Evolutionary conservation across 352 stramenopile genomes (phyloP), one percentile per base, ranked within the genome.

Genomic region (Pythium aphanidermatum): DNA sequence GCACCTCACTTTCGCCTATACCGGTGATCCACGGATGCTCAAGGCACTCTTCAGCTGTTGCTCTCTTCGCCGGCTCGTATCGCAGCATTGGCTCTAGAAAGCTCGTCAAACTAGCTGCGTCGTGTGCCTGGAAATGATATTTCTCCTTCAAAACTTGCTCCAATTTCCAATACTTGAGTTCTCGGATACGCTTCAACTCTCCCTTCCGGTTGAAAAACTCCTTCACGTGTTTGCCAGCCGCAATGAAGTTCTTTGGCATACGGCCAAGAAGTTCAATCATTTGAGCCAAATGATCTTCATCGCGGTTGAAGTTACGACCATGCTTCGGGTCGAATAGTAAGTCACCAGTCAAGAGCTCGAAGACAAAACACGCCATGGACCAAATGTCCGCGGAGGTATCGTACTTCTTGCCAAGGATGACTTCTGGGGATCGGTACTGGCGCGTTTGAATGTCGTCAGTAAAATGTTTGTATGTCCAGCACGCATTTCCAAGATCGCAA

Each of bases 361-460:
- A 99, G 31, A 98, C 75, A 41, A 99, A 98, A 63, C 97, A 99
- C 31, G 92, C 96, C 65, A 99, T 88, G 76, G 79, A 89, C 97
- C 97, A 99, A 38, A 99, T 98, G 65, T 99, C 97, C 5, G 96
- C 96, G 23, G 95, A 98, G 14, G 96, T 98, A 69, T 98, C 91
- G 69, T 99, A 99, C 33, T 85, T 85, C 59, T 94, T 96, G 30
- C 95, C 91, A 51, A 98, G 67, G 17, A 98, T 95, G 20, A 98
- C 96, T 67, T 99, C 97, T 6, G 97, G 97, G 29, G 86, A 96
- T 5, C 97, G 88, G 65, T 99, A 99, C 74, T 99, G 97, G n/a
- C 97, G 81, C 17, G 97, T 99, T 69, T 99, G 97, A 58, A 99
- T 99, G 60, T 99, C 97, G 60, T 99, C 94, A 33, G 95, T 98